phyloP scores from a whole-genome alignment of 352 stramenopile species.

The Detonula confervacea region DNA sequence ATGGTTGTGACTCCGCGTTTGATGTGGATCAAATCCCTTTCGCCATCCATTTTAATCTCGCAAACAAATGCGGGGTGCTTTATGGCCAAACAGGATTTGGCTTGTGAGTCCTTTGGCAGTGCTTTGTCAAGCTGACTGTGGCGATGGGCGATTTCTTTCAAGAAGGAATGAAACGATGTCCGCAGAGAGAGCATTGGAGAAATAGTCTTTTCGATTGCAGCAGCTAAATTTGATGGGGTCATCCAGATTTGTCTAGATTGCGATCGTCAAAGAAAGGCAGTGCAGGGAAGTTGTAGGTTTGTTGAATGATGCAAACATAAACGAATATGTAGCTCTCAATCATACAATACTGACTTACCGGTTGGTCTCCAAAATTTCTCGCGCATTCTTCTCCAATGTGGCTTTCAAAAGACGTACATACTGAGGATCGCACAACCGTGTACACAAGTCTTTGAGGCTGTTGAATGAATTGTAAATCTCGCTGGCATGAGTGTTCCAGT shows the following conservation, averaged over 20 bases:
- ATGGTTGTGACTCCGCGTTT: constrained; percentile 74
- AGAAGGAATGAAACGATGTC: constrained; percentile 59
- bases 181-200: constrained; percentile 68
- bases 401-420: constrained; percentile 51
- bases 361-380: constrained; percentile 50
- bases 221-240: constrained; percentile 29
- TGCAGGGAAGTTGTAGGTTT: too few relatives aligned
- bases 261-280: too few relatives aligned
- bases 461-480: constrained; percentile 75
- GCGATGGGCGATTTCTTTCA: constrained; percentile 52
- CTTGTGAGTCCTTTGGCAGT: constrained; percentile 32
- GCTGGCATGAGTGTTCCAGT: constrained; percentile 60
- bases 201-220: constrained; percentile 66
- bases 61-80: constrained; percentile 76
- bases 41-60: constrained; percentile 85
- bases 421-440: constrained; percentile 62
- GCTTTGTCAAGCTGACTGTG: constrained; percentile 44
- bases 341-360: constrained; percentile 29
- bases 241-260: constrained; percentile 49
- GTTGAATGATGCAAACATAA: too few relatives aligned
- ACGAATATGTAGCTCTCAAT: too few relatives aligned
- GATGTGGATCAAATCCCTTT: constrained; percentile 79
- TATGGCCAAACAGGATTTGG: constrained; percentile 59
- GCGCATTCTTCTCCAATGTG: constrained; percentile 49
- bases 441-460: constrained; percentile 71